Evolutionary conservation across 371 early-diverging fungal species (phyloP), one percentile per base, ranked within the genome.

Genomic region (Rhizopus sp.): DNA sequence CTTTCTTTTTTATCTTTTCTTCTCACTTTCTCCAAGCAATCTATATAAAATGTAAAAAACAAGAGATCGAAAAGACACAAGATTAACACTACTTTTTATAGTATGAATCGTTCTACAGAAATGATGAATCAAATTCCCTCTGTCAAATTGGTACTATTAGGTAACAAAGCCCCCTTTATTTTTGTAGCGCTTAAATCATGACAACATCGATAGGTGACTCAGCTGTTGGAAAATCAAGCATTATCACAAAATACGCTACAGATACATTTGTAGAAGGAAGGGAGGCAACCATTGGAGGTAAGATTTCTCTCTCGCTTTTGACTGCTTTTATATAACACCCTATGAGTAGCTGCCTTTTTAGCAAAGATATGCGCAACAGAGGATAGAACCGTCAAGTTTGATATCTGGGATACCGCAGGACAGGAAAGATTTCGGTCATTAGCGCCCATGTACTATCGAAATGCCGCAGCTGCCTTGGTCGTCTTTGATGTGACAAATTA

Each of bases 391-490:
- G 86, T 88, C 57, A 88, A 89, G 62, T 88, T 94, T 68, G 90
- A 93, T 59, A 93, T 92, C 52, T 96, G 96, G 95, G 96, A 96
- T 69, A 96, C 95, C n/a, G 95, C 95, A 15, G 94, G 91, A 37
- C 96, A 92, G 78, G 78, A 96, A 70, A 85, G 95, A 53, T 96
- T 88, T 64, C 88, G 89, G 73, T 89, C 89, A 29, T 84, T 99
- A 48, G 99, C 99, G 29, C 98, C 97, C 38, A 97, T 96, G 95
- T 99, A 98, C 77, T 99, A 99, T 77, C 83, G 99, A 57, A 95
- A 95, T 64, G 98, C 99, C 4, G 91, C 92, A 71, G 95, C 94
- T n/a, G 96, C 97, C 1, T 86, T 96, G 8, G 93, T 97, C 10
- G 96, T 93, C 3, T 99, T 96, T 76, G 99, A 99, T 66, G 64